Evolutionary conservation across 306 rosid species (phyloP).

Genomic region (Urtica urens): DNA sequence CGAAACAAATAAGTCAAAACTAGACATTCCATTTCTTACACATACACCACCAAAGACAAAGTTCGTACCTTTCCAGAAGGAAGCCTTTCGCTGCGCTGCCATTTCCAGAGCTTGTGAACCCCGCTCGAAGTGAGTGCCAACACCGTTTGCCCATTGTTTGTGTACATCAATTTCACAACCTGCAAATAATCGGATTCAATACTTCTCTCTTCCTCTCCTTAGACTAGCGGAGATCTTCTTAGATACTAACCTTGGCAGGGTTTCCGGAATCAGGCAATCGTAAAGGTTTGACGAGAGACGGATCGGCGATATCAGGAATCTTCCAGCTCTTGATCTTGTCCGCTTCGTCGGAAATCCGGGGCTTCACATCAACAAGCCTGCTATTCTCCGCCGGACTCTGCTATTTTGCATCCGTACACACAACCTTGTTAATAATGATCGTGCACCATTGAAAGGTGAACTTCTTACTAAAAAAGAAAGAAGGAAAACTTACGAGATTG

Average conservation of each 20-base stretch:
- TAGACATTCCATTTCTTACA: neutral
- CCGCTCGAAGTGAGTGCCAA: conserved; percentile 32
- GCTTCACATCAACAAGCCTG: conserved; percentile 37
- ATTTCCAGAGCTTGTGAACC: conserved; percentile 41
- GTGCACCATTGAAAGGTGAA: too few species aligned
- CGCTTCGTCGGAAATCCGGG: conserved; percentile 26
- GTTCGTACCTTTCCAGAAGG: conserved; percentile 26
- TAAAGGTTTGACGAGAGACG: conserved; percentile 27
- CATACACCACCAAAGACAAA: neutral
- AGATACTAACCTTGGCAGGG: conserved; percentile 23
- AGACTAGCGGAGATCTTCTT: neutral
- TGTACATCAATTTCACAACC: conserved; percentile 34
- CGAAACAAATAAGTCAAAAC: neutral
- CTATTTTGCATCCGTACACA: too few species aligned
- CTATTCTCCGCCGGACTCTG: conserved; percentile 30
- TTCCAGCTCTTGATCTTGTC: conserved; percentile 32
- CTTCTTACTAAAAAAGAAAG: too few species aligned
- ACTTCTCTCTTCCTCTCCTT: too few species aligned
- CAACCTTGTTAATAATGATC: neutral
- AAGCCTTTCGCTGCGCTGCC: conserved; percentile 35
- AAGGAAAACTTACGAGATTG: conserved; percentile 24
- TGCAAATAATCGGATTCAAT: conserved; percentile 15
- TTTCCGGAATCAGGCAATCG: conserved; percentile 27
- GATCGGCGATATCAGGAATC: conserved; percentile 25
- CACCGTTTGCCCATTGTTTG: conserved; percentile 28